These are phyloP conservation scores for Linnemannia exigua DNA, from an alignment of 192 early-diverging fungal species.

Conservation along the genomic window DNA sequence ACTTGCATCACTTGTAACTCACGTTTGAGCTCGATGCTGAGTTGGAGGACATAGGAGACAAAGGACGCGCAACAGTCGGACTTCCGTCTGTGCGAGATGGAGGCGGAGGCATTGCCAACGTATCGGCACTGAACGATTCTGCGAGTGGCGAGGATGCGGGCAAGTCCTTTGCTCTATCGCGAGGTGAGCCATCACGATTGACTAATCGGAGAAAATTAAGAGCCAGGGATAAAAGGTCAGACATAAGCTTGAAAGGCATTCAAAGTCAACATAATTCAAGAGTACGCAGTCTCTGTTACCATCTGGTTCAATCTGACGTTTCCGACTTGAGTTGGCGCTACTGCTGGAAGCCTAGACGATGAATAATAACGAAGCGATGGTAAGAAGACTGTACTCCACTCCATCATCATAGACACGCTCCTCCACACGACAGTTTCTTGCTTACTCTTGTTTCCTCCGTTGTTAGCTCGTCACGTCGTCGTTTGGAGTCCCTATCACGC, in stretches of 20 bases:
- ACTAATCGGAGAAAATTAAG: not conserved
- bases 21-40: not conserved
- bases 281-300: not conserved
- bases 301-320: constrained; percentile 47
- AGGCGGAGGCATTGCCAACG: constrained; percentile 33
- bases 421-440: too few relatives aligned
- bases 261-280: not conserved
- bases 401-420: too few relatives aligned
- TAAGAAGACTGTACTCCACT: not conserved
- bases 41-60: not conserved
- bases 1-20: not conserved
- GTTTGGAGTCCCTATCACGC: constrained; percentile 42
- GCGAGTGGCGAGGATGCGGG: not conserved
- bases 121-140: constrained; percentile 4
- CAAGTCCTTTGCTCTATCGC: constrained; percentile 12
- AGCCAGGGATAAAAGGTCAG: not conserved
- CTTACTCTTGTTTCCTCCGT: not conserved
- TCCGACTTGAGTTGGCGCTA: constrained; percentile 27
- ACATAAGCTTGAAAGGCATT: not conserved
- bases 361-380: not conserved
- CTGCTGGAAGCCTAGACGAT: not conserved
- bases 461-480: constrained; percentile 23
- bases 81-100: not conserved
- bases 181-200: constrained; percentile 4
- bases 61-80: not conserved